phyloP scores from a whole-genome alignment of 108 stramenopile species.

The Stephanodiscus minutulus region DNA sequence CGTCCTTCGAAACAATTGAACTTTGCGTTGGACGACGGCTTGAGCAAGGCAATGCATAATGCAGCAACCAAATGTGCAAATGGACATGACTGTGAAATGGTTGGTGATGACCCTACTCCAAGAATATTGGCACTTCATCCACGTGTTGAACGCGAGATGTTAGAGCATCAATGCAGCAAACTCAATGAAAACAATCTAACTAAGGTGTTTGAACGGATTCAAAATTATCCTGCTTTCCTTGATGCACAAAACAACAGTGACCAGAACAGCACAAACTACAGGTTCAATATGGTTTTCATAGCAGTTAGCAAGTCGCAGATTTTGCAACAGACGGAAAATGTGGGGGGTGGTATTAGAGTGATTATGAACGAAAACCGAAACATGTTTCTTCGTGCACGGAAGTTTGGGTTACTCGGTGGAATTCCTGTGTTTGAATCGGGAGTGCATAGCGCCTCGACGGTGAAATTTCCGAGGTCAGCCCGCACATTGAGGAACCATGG shows the following conservation, averaged over 20 bases:
- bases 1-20: constrained; percentile 21
- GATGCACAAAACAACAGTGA: neutral
- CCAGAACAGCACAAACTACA: neutral
- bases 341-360: constrained; percentile 31
- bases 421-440: constrained; percentile 72
- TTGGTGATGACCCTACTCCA: neutral
- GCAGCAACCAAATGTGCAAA: neutral
- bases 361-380: constrained; percentile 50
- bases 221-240: constrained; percentile 12
- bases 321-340: neutral
- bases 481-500: neutral
- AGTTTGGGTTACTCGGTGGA: constrained; percentile 18
- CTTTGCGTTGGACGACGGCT: constrained; percentile 16
- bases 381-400: constrained; percentile 29
- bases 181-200: constrained; percentile 69
- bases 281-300: constrained; percentile 33
- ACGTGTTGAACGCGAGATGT: constrained; percentile 78
- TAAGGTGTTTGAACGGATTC: constrained; percentile 54
- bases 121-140: constrained; percentile 65
- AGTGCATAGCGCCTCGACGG: constrained; percentile 29
- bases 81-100: too few species aligned
- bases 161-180: constrained; percentile 55
- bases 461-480: too few species aligned
- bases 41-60: constrained; percentile 10
- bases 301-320: constrained; percentile 32